Conservation (phyloP, 768 basidiomycete genomes). For the Trametes elegans region DNA sequence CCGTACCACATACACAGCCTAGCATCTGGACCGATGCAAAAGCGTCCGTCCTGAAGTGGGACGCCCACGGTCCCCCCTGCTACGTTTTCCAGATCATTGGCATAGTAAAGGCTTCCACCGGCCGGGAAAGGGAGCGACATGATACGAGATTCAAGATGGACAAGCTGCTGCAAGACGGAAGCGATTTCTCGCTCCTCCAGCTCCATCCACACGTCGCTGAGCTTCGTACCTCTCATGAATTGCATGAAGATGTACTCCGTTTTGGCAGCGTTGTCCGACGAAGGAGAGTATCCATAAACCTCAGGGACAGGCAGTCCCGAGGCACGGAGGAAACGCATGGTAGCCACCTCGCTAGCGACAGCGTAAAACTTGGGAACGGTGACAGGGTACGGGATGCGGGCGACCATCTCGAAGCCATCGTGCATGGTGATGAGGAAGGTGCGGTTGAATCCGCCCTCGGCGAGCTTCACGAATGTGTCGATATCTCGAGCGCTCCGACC, state of each 20-base stretch:
- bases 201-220: constrained; percentile 41
- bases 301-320: constrained; percentile 31
- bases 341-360: constrained; percentile 33
- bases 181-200: constrained; percentile 38
- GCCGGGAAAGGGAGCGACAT: constrained; percentile 49
- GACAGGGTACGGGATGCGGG: constrained; percentile 29
- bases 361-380: constrained; percentile 28
- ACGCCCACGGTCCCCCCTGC: constrained; percentile 33
- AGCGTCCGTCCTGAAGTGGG: constrained; percentile 24
- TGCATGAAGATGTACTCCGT: constrained; percentile 34
- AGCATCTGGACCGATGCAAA: constrained; percentile 37
- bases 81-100: constrained; percentile 43
- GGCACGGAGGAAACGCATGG: constrained; percentile 28
- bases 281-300: constrained; percentile 33
- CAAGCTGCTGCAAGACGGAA: constrained; percentile 45
- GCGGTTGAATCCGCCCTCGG: constrained; percentile 39
- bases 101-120: constrained; percentile 51
- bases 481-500: constrained; percentile 37
- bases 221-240: constrained; percentile 35
- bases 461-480: constrained; percentile 39
- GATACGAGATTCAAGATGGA: constrained; percentile 45
- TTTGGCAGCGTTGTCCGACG: constrained; percentile 26
- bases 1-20: constrained; percentile 48
- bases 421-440: constrained; percentile 31
- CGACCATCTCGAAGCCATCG: constrained; percentile 25